These are phyloP conservation scores for Kodamaea fukazawae DNA, from an alignment of 805 yeast species.

Conservation along the genomic window DNA sequence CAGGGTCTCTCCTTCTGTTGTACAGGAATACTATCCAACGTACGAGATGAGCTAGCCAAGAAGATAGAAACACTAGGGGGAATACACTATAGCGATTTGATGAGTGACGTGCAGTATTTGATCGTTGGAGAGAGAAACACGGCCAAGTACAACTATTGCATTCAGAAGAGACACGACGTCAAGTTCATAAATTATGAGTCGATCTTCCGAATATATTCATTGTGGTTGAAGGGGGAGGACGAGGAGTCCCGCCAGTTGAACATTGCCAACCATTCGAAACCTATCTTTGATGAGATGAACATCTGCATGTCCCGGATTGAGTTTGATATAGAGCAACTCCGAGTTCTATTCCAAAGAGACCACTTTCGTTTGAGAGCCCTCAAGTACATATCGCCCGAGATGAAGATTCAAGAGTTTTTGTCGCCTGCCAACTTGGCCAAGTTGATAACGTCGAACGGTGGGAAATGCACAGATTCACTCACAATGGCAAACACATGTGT, in stretches of 20 bases:
- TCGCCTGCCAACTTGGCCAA: constrained; percentile 30
- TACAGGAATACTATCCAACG: constrained; percentile 46
- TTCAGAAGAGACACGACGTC: constrained; percentile 53
- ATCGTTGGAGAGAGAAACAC: constrained; percentile 59
- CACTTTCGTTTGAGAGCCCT: constrained; percentile 21
- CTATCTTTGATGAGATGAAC: constrained; percentile 44
- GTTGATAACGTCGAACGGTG: constrained; percentile 45
- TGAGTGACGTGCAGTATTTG: constrained; percentile 57
- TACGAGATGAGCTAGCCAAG: constrained; percentile 42
- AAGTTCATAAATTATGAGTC: constrained; percentile 49
- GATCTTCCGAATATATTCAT: constrained; percentile 42
- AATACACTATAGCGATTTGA: constrained; percentile 50
- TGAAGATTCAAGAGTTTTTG: constrained; percentile 19
- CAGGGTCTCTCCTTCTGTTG: constrained; percentile 53
- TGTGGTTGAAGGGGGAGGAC: constrained; percentile 55
- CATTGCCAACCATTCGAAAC: constrained; percentile 28
- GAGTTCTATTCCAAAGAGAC: constrained; percentile 16
- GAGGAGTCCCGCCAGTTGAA: constrained; percentile 19
- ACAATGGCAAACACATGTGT: constrained; percentile 43
- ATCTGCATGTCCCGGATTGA: constrained; percentile 45
- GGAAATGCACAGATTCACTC: constrained; percentile 49
- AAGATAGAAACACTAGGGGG: constrained; percentile 62
- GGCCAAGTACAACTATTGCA: constrained; percentile 53
- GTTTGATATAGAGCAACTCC: constrained; percentile 13
- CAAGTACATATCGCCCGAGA: constrained; percentile 8